Percentiles rank a stretch among this genome's conserved stretches.
Evolutionary conservation across 306 rosid species (phyloP).

Genomic region (Fragaria vesca): DNA sequence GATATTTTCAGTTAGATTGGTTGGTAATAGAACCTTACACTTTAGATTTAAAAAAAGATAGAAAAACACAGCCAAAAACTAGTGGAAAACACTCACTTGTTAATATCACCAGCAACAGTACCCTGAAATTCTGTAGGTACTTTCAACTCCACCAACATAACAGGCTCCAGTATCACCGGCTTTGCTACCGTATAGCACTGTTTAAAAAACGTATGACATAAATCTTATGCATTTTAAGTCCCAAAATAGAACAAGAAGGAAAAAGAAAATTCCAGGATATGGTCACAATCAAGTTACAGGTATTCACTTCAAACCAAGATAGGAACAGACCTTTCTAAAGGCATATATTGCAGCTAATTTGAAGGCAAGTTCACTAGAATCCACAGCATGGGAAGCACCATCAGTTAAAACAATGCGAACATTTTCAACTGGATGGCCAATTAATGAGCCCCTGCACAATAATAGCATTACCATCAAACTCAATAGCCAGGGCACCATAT

Average conservation of each 20-base stretch:
- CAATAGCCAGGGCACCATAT: neutral
- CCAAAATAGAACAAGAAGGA: neutral
- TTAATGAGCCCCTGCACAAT: constrained; percentile 76
- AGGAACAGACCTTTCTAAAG: constrained; percentile 83
- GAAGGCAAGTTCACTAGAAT: constrained; percentile 99
- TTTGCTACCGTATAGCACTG: constrained; percentile 85
- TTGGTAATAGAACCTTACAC: constrained; percentile 14
- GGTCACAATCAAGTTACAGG: constrained; percentile 12
- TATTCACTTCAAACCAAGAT: constrained; percentile 7
- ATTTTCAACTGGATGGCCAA: constrained; percentile 98
- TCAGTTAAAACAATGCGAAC: constrained; percentile 76
- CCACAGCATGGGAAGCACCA: constrained; percentile 98
- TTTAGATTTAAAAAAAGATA: neutral
- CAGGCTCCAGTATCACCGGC: constrained; percentile 96
- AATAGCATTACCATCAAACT: constrained; percentile 20
- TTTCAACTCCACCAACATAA: constrained; percentile 93
- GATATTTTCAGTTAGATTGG: constrained; percentile 14
- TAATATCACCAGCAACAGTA: constrained; percentile 91
- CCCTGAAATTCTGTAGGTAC: constrained; percentile 99
- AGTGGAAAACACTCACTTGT: constrained; percentile 60
- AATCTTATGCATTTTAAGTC: neutral
- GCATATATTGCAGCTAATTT: constrained; percentile 96
- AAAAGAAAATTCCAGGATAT: neutral
- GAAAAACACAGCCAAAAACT: constrained; percentile 7
- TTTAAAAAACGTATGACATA: constrained; percentile 12